phyloP scores from a whole-genome alignment of 345 rosid genomes.

The Melastoma malabathricum region DNA sequence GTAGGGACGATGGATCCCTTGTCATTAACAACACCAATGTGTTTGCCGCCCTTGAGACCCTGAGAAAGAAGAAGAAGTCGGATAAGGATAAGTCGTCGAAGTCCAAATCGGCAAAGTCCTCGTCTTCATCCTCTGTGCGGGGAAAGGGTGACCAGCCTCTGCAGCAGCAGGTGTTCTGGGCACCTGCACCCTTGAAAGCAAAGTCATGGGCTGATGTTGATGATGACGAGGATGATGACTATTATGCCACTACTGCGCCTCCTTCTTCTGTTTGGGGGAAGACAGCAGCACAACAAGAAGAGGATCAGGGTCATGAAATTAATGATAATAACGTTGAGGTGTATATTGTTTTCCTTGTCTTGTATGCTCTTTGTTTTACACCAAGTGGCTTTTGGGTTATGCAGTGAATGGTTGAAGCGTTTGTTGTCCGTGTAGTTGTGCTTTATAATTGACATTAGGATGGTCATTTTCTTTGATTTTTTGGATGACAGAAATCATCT shows the following conservation, averaged over 20 bases:
- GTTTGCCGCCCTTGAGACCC: constrained; percentile 33
- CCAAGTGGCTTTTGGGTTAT: no score
- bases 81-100: constrained; percentile 13
- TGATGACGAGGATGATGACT: constrained; percentile 34
- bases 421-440: no score
- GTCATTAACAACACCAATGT: constrained; percentile 34
- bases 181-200: constrained; percentile 21
- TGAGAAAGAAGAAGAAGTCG: constrained; percentile 50
- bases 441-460: no score
- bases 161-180: constrained; percentile 30
- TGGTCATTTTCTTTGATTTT: no score
- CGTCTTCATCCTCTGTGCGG: no score
- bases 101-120: constrained; percentile 9
- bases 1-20: constrained; percentile 24
- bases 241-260: constrained; percentile 25
- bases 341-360: no score
- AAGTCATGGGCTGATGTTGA: constrained; percentile 43
- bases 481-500: no score
- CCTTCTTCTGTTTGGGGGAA: constrained; percentile 14
- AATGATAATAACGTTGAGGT: no score
- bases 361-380: no score
- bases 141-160: constrained; percentile 10
- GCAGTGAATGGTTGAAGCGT: no score
- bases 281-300: not conserved
- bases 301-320: constrained; percentile 7